Base-by-base conservation (phyloP, 78 protist species). In the Dictyostelium capitatum region DNA sequence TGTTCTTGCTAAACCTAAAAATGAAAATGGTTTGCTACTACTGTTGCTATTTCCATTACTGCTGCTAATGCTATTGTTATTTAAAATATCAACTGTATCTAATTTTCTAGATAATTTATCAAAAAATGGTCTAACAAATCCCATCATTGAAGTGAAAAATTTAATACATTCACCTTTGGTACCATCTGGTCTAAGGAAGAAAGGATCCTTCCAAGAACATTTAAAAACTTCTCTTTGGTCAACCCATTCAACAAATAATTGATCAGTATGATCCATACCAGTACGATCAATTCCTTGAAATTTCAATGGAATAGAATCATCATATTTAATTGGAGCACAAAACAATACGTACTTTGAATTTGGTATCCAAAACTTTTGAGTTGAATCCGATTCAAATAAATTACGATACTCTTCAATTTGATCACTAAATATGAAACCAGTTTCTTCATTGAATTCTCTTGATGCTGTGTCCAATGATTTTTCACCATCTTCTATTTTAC, bases 351-450 rank as follows among this genome's bases (percentile, higher is more conserved):
- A 87, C 25, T 87, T 87, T 41, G 93, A 74, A 37, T 17, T 11
- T n/a, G 93, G 93, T 47, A 53, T 46, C 93, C 93, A 87, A 50
- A 87, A 32, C 19, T 77, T 77, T 14, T 59, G 78, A n/a, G 93
- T 77, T 17, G 73, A 20, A 14, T 43, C 74, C 0, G 50, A 46
- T 50, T 50, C 32, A 7, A 72, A 23, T 17, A 23, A 3, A 5
- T 48, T 54, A 17, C 43, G 20, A 25, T 25, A 43, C 3, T 73
- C 59, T 7, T 57, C 54, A 2, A 77, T 17, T 11, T 19, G 30
- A 32, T 69, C 82, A 11, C n/a, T 3, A 41, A 84, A 84, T 0
- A 74, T 84, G 59, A 46, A 54, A 20, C 72, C 92, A 0, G 77
- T 84, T 59, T 84, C 83, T 48, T 84, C 82, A 62, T 74, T 84